These are phyloP conservation scores for barley (Hordeum vulgare) DNA, from an alignment of 176 grass and related monocot species.

Conservation along the genomic window MorexV3_pseudomolecules_assembly NC_058524.1:15508648-15509147, in stretches of 20 bases:
- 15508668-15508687: slow-evolving; percentile 49
- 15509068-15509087: slow-evolving; percentile 64
- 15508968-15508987: slow-evolving; percentile 53
- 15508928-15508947: slow-evolving; percentile 72
- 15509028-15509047: slow-evolving; percentile 39
- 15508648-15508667: slow-evolving; percentile 35
- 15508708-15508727: slow-evolving; percentile 69
- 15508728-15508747: slow-evolving; percentile 42
- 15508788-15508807: background rate
- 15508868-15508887: slow-evolving; percentile 69
- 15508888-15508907: slow-evolving; percentile 69
- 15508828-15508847: slow-evolving; percentile 59
- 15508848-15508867: slow-evolving; percentile 54
- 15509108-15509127: slow-evolving; percentile 87
- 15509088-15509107: slow-evolving; percentile 76
- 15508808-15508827: slow-evolving; percentile 36
- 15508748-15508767: background rate
- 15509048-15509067: slow-evolving; percentile 66
- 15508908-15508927: slow-evolving; percentile 48
- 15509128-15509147: slow-evolving; percentile 62
- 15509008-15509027: slow-evolving; percentile 49
- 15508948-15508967: slow-evolving; percentile 83
- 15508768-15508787: background rate
- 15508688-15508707: slow-evolving; percentile 68
- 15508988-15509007: slow-evolving; percentile 67